phyloP scores from a whole-genome alignment of 768 basidiomycete species.

The Boletellus ananiceps region DNA sequence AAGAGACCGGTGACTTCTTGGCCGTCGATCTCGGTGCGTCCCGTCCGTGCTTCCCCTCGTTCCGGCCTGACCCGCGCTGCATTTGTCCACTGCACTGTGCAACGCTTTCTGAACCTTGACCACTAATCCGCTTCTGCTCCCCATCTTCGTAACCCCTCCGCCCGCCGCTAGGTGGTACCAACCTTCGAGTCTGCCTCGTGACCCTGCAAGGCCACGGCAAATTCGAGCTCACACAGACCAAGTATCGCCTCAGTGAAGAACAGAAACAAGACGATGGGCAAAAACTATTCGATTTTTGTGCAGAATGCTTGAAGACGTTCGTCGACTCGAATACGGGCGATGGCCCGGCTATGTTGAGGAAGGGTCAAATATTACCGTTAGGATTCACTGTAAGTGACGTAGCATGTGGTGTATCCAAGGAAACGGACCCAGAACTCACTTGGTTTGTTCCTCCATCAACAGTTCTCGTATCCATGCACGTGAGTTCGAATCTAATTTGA shows the following conservation, averaged over 20 bases:
- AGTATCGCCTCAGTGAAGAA: constrained; percentile 94
- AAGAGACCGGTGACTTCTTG: constrained; percentile 86
- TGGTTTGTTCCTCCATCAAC: neutral
- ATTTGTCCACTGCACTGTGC: neutral
- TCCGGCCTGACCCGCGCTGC: neutral
- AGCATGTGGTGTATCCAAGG: neutral
- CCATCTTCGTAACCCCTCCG: neutral
- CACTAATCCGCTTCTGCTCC: neutral
- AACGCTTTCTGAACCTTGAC: neutral
- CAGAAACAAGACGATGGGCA: constrained; percentile 98
- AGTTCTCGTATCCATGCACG: constrained; percentile 96
- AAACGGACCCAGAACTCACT: constrained; percentile 1
- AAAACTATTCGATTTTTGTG: constrained; percentile 95
- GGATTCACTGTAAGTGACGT: constrained; percentile 85
- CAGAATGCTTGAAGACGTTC: constrained; percentile 87
- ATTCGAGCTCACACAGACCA: constrained; percentile 96
- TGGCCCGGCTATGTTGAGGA: constrained; percentile 44
- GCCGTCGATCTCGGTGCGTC: constrained; percentile 81
- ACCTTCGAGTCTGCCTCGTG: constrained; percentile 97
- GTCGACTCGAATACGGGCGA: constrained; percentile 65
- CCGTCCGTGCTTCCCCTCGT: neutral
- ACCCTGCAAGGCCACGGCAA: constrained; percentile 88
- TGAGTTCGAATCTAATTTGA: constrained; percentile 38
- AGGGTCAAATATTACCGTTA: constrained; percentile 64
- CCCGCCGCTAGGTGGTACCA: constrained; percentile 72